A percentile compares a stretch with the other conserved stretches of the same genome.
phyloP scores from a whole-genome alignment of 768 basidiomycete species.

The Artomyces pyxidatus region DNA sequence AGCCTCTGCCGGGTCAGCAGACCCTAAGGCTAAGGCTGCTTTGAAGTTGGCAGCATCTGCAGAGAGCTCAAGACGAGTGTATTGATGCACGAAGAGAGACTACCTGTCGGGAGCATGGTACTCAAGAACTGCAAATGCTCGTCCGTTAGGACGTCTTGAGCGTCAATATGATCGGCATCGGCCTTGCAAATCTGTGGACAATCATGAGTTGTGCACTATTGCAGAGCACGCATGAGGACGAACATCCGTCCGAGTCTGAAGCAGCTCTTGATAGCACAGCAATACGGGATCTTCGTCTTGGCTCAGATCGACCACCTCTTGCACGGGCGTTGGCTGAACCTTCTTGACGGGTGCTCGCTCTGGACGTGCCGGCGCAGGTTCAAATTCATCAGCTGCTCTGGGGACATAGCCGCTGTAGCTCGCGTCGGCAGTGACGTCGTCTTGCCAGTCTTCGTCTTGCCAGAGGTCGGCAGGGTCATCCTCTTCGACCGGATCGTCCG shows the following conservation, averaged over 20 bases:
- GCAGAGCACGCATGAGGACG: not conserved
- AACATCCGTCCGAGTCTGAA: conserved; percentile 11
- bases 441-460: conserved; percentile 4
- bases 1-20: not conserved
- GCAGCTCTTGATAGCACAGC: conserved; percentile 9
- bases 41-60: not conserved
- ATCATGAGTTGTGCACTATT: not conserved
- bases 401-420: too few relatives aligned
- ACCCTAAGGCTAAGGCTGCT: not conserved
- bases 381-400: not conserved
- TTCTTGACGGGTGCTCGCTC: not conserved
- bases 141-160: conserved; percentile 27
- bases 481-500: not conserved
- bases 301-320: conserved; percentile 1
- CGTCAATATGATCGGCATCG: conserved; percentile 18
- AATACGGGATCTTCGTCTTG: not conserved
- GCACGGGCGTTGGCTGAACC: too few relatives aligned
- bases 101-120: conserved; percentile 34
- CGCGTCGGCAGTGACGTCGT: conserved; percentile 8
- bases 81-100: too few relatives aligned
- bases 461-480: conserved; percentile 8
- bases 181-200: not conserved
- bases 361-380: not conserved
- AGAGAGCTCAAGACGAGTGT: too few relatives aligned
- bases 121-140: conserved; percentile 31